phyloP scores from a whole-genome alignment of 2,329 filamentous ascomycete genomes.

The Coleophoma cylindrospora region DNA sequence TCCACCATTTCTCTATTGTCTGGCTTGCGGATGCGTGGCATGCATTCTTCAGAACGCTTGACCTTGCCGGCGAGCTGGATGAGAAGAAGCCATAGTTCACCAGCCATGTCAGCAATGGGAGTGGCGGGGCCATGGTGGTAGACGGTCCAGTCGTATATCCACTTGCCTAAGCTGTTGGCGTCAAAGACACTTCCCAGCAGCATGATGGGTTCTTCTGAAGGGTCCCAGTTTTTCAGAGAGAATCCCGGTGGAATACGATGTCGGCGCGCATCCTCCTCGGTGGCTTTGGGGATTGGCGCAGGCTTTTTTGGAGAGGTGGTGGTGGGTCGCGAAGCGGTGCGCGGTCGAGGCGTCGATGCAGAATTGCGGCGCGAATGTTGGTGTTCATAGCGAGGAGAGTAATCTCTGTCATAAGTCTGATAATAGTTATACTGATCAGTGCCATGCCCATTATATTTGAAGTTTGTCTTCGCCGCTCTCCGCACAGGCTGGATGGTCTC shows the following conservation, averaged over 20 bases:
- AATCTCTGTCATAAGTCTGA: slow-evolving; percentile 26
- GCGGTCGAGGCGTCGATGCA: slow-evolving; percentile 14
- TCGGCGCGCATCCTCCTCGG: slow-evolving; percentile 52
- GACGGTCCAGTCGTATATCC: slow-evolving; percentile 99
- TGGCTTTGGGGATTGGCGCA: slow-evolving; percentile 35
- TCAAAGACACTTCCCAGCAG: slow-evolving; percentile 95
- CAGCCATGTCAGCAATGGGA: slow-evolving; percentile 84
- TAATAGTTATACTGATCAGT: slow-evolving; percentile 28
- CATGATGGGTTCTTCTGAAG: slow-evolving; percentile 87
- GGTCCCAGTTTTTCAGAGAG: slow-evolving; percentile 98
- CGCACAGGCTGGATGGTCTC: slow-evolving; percentile 9
- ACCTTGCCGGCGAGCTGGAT: slow-evolving; percentile 93
- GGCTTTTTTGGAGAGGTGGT: neutral
- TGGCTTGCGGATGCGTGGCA: slow-evolving; percentile 63
- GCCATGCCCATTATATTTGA: slow-evolving; percentile 28
- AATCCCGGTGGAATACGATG: slow-evolving; percentile 84
- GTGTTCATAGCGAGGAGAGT: slow-evolving; percentile 17
- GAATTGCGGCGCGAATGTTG: slow-evolving; percentile 7
- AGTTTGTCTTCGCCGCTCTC: slow-evolving; percentile 22
- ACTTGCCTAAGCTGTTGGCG: slow-evolving; percentile 94
- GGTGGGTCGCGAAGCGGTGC: slow-evolving; percentile 1
- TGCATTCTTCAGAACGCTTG: slow-evolving; percentile 79
- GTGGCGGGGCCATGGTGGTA: slow-evolving; percentile 78
- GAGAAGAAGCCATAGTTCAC: slow-evolving; percentile 89
- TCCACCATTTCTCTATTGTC: slow-evolving; percentile 79